Conservation (phyloP, 768 basidiomycete genomes). For the Suillus luteus region DNA sequence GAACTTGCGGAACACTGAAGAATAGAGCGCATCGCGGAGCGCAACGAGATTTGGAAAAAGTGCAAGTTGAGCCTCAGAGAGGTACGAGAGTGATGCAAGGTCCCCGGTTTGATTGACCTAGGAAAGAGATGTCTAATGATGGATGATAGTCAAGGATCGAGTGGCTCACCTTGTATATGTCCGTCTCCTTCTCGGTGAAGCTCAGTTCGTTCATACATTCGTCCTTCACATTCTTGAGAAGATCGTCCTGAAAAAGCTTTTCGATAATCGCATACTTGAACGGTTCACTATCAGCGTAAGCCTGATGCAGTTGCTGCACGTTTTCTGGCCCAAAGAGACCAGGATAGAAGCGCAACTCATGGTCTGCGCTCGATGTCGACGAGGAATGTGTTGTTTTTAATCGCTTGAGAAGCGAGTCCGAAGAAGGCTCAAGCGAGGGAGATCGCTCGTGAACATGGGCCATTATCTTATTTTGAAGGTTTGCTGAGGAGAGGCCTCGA, state of each 20-base stretch:
- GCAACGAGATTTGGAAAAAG: slow-evolving; percentile 78
- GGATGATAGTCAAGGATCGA: slow-evolving; percentile 3
- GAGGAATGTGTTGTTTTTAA: slow-evolving; percentile 41
- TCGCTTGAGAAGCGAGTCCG: slow-evolving; percentile 34
- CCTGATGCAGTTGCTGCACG: slow-evolving; percentile 53
- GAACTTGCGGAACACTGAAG: slow-evolving; percentile 76
- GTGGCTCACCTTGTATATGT: slow-evolving; percentile 85
- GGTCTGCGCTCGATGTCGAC: slow-evolving; percentile 17
- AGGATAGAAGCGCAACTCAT: slow-evolving; percentile 31
- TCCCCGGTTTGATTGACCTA: slow-evolving; percentile 98
- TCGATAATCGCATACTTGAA: slow-evolving; percentile 85
- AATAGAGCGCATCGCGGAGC: slow-evolving; percentile 92
- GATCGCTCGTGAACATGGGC: slow-evolving; percentile 50
- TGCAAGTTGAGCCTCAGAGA: slow-evolving; percentile 73
- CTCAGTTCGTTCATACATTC: slow-evolving; percentile 78
- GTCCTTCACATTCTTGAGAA: slow-evolving; percentile 79
- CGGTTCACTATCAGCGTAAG: slow-evolving; percentile 62
- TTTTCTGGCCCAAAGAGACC: slow-evolving; percentile 59
- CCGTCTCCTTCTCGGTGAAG: slow-evolving; percentile 94
- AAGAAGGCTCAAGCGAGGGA: slow-evolving; percentile 37
- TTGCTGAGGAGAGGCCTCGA: neutral
- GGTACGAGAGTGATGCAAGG: slow-evolving; percentile 88
- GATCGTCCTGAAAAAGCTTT: slow-evolving; percentile 80
- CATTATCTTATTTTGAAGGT: slow-evolving; percentile 33
- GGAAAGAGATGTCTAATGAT: slow-evolving; percentile 10